A percentile compares a stretch with the other conserved stretches of the same genome.
phyloP scores from a whole-genome alignment of 306 rosid species.

The Castanopsis chinensis region DNA sequence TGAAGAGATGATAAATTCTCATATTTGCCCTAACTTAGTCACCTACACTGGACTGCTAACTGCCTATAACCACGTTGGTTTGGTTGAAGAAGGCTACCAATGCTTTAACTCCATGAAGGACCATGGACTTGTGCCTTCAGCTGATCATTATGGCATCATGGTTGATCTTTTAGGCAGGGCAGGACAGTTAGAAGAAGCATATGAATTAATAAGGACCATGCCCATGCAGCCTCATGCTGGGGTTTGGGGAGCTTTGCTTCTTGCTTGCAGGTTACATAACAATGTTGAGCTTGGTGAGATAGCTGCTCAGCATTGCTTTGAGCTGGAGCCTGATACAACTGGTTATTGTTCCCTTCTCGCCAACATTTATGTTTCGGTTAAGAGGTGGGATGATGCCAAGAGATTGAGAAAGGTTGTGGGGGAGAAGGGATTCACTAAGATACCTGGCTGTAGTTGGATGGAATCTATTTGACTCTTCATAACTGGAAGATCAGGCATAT shows the following conservation, averaged over 20 bases:
- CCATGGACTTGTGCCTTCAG: slow-evolving; percentile 45
- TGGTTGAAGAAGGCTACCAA: slow-evolving; percentile 67
- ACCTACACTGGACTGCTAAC: slow-evolving; percentile 65
- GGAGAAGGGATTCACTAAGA: slow-evolving; percentile 40
- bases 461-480: slow-evolving; percentile 17
- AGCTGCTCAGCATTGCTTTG: slow-evolving; percentile 58
- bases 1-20: slow-evolving; percentile 51
- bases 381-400: slow-evolving; percentile 57
- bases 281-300: slow-evolving; percentile 60
- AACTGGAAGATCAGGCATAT: slow-evolving; percentile 9
- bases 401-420: slow-evolving; percentile 35
- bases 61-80: slow-evolving; percentile 68
- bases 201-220: slow-evolving; percentile 55
- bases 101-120: slow-evolving; percentile 61
- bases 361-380: slow-evolving; percentile 50
- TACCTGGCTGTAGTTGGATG: slow-evolving; percentile 70
- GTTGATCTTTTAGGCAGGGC: slow-evolving; percentile 74
- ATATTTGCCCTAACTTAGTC: slow-evolving; percentile 50
- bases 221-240: slow-evolving; percentile 56
- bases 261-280: slow-evolving; percentile 54
- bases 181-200: slow-evolving; percentile 58
- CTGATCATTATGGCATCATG: slow-evolving; percentile 65
- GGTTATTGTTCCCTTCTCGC: slow-evolving; percentile 59
- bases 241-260: slow-evolving; percentile 78
- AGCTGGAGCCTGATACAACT: slow-evolving; percentile 48